Evolutionary conservation across 495 filamentous ascomycete species (phyloP), one percentile per base, ranked within the genome.

Genomic region (Talaromyces nanjingensis): DNA sequence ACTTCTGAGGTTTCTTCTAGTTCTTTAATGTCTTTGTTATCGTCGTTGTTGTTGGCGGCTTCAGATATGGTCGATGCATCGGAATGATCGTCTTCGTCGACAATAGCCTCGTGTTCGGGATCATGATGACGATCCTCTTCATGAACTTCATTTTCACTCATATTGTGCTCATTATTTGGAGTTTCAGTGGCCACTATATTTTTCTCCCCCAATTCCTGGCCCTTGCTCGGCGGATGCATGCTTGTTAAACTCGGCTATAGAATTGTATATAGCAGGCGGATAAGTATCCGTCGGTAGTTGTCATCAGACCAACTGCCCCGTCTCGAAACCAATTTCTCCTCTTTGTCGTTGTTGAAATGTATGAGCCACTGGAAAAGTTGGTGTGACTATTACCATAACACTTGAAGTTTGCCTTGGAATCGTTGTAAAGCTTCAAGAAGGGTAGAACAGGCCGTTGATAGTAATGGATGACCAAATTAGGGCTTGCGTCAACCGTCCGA

Each of bases 41-140:
- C 18, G 16, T 59, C 7, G 14, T 12, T 27, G n/a, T 59, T 37
- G 24, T 34, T 16, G 14, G 31, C 12, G 27, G 11, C 16, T 56
- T 56, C 56, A 59, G 56, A 37, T 24, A 47, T 25, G 4, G 59
- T 61, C 25, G 59, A 61, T 61, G 37, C 24, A 49, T 61, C 37
- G 18, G 39, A 49, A 61, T 37, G 56, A 20, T 59, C 56, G 7
- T 59, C 56, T 18, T n/a, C 56, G 12, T 33, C 53, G 11, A 25
- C 53, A 29, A 56, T 25, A 56, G 9, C 22, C 4, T 49, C 45
- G 6, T 49, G 45, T 18, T 49, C 45, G 8, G 18, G 20, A 2
- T 49, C 45, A 49, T 42, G 37, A 42, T 0, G 37, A 42, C 4
- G 37, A 1, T 24, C 49, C 49, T 53, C 49, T 20, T 9, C 49